Evolutionary conservation across 352 stramenopile genomes (phyloP).

Genomic region (Globisporangium cylindrosporum): DNA sequence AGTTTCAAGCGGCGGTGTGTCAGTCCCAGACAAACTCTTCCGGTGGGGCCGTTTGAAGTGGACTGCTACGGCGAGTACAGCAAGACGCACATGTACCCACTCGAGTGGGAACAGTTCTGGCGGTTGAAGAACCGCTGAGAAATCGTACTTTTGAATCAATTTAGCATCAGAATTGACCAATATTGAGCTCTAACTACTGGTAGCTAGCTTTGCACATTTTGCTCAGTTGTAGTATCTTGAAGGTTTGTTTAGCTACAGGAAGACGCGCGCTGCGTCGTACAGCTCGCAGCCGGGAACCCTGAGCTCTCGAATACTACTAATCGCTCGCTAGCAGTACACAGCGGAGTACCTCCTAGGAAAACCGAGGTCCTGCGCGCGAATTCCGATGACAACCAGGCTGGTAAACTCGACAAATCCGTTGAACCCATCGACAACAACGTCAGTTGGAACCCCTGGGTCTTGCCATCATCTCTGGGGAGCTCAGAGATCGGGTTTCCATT

Average conservation of each 20-base stretch:
- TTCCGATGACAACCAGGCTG: neutral
- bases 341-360: neutral
- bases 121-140: too few species aligned
- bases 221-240: neutral
- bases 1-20: too few species aligned
- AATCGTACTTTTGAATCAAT: too few species aligned
- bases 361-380: neutral
- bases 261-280: neutral
- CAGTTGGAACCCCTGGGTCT: neutral
- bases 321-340: neutral
- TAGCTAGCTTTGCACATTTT: neutral
- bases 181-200: neutral
- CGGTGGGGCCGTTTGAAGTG: too few species aligned
- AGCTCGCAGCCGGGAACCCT: neutral
- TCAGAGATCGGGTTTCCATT: neutral
- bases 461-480: neutral
- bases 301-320: neutral
- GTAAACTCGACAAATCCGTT: neutral
- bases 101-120: too few species aligned
- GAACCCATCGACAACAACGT: conserved; percentile 5
- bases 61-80: too few species aligned
- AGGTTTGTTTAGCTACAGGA: neutral
- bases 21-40: too few species aligned
- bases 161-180: too few species aligned
- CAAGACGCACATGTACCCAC: too few species aligned